Evolutionary conservation across 495 filamentous ascomycete species (phyloP).

Genomic region (Xylaria cubensis): DNA sequence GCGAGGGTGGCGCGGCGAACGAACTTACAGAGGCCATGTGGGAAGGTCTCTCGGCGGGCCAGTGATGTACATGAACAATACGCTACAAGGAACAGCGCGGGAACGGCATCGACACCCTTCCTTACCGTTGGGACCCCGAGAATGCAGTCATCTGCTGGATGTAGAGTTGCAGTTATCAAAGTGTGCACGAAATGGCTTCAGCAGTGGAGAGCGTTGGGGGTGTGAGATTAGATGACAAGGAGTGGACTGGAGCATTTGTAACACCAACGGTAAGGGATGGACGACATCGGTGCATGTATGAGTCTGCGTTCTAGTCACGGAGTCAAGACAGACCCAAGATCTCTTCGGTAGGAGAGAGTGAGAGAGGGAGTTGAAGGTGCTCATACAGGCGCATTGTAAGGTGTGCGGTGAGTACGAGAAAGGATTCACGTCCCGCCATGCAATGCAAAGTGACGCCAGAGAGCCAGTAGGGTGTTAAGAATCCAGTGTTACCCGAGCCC

Average conservation of each 20-base stretch:
- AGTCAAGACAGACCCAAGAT: too few relatives aligned
- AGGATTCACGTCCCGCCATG: conserved; percentile 11
- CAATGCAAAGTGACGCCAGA: neutral
- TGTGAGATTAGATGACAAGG: conserved; percentile 21
- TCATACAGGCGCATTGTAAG: neutral
- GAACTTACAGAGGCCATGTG: conserved; percentile 17
- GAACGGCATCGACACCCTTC: conserved; percentile 16
- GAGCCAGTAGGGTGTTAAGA: conserved; percentile 1
- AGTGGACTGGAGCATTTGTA: conserved; percentile 9
- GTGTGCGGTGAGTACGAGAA: neutral
- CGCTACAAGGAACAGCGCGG: conserved; percentile 15
- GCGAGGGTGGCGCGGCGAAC: conserved; percentile 17
- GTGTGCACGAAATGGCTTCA: conserved; percentile 8
- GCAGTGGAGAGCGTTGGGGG: conserved; percentile 18
- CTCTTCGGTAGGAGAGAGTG: neutral
- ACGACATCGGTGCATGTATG: neutral
- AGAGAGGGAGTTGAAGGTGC: conserved; percentile 9
- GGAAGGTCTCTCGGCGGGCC: conserved; percentile 12
- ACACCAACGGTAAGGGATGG: conserved; percentile 23
- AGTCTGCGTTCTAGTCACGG: neutral
- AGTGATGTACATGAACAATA: conserved; percentile 21
- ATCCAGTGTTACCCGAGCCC: neutral
- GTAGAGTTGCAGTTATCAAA: conserved; percentile 21
- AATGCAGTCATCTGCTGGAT: conserved; percentile 24
- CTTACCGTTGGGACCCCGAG: conserved; percentile 16